phyloP scores from a whole-genome alignment of 805 yeast species.

The Citeromyces nyonsensis region DNA sequence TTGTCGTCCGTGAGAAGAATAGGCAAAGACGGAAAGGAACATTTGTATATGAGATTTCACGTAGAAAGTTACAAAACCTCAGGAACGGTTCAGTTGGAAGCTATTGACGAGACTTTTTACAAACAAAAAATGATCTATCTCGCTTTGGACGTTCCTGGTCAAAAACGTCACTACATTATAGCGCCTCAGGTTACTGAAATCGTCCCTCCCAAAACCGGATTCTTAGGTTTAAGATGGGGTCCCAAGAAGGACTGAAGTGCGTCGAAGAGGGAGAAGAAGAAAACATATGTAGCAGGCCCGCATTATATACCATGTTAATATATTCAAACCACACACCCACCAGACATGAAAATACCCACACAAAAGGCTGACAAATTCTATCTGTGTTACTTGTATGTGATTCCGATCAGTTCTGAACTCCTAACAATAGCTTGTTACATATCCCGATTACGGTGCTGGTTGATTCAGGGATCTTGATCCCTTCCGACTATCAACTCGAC shows the following conservation, averaged over 20 bases:
- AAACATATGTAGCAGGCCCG: not conserved
- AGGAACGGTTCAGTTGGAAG: constrained; percentile 71
- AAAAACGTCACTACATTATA: constrained; percentile 51
- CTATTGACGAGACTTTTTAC: constrained; percentile 51
- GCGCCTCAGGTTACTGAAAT: constrained; percentile 35
- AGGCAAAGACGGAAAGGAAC: constrained; percentile 69
- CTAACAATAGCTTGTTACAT: constrained; percentile 28
- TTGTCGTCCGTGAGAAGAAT: constrained; percentile 49
- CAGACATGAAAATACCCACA: not conserved
- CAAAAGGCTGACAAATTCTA: constrained; percentile 4
- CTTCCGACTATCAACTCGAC: constrained; percentile 25
- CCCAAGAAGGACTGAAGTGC: constrained; percentile 34
- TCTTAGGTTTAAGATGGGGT: constrained; percentile 81
- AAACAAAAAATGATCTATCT: constrained; percentile 58
- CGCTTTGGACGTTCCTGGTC: constrained; percentile 63
- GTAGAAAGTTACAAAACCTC: constrained; percentile 55
- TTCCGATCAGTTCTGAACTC: not conserved
- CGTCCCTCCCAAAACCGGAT: constrained; percentile 32
- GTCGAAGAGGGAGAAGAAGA: constrained; percentile 3
- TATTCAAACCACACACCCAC: constrained; percentile 1
- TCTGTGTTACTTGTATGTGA: constrained; percentile 4
- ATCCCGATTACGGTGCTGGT: constrained; percentile 61
- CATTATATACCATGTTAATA: not conserved
- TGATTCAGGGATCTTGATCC: constrained; percentile 62
- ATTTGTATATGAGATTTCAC: constrained; percentile 71